These are phyloP conservation scores for Phytophthora multivora DNA, from an alignment of 352 stramenopile genomes.

Conservation along the genomic window DNA sequence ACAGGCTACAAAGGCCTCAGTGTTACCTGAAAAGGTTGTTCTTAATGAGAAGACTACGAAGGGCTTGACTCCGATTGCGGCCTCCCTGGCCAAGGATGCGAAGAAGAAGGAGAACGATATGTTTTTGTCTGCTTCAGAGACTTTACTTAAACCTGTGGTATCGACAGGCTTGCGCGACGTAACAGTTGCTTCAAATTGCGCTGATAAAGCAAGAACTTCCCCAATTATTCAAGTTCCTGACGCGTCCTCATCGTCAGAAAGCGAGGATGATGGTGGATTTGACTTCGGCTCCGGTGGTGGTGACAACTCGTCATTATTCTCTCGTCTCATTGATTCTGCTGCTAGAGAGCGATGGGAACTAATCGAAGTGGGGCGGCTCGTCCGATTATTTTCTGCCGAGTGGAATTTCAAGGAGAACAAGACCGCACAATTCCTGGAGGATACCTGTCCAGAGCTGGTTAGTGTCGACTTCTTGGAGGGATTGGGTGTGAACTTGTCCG, in stretches of 20 bases:
- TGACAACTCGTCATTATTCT: conserved; percentile 52
- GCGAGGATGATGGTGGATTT: conserved; percentile 18
- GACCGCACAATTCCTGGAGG: conserved; percentile 64
- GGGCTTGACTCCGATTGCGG: conserved; percentile 22
- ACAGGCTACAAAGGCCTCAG: conserved; percentile 1
- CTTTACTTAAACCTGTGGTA: neutral
- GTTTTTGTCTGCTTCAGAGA: conserved; percentile 26
- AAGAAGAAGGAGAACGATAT: conserved; percentile 25
- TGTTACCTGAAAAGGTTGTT: neutral
- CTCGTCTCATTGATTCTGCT: conserved; percentile 75
- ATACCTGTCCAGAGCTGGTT: conserved; percentile 78
- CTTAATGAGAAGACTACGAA: neutral
- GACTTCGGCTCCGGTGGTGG: conserved; percentile 10
- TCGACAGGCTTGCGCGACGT: neutral
- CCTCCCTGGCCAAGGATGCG: conserved; percentile 19
- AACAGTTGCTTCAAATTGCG: neutral
- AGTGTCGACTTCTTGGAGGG: conserved; percentile 88
- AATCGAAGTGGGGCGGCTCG: conserved; percentile 75
- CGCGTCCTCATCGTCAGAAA: conserved; percentile 28
- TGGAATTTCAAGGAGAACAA: conserved; percentile 61
- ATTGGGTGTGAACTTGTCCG: conserved; percentile 56
- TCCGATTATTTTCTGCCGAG: conserved; percentile 72
- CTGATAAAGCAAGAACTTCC: neutral
- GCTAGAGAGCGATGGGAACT: conserved; percentile 79
- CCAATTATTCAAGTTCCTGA: conserved; percentile 11